Base-by-base conservation (phyloP, 345 rosid species). In the Salix udensis region DNA sequence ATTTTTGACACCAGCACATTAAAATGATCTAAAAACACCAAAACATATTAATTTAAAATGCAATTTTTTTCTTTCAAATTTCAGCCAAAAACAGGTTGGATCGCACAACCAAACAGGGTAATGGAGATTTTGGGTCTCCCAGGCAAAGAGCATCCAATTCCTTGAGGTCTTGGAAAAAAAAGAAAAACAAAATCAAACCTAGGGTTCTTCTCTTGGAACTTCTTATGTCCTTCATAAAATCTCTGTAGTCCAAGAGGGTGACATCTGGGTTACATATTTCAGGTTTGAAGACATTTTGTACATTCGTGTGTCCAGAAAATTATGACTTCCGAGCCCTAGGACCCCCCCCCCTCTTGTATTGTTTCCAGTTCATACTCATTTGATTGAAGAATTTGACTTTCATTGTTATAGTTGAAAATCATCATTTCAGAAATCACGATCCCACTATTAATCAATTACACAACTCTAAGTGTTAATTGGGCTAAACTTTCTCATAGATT, bases 181-280 rank as follows among this genome's bases (percentile, higher is more conserved):
- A 37, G 36, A 34, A 4, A 4, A 34, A 34, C 36, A 34, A 40
- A 40, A 40, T 67, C 28, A 69, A 23, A 30, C 6, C 65, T 68
- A 67, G 66, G 73, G 67, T 23, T 73, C 77, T 77, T 52, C 21
- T 36, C 74, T 70, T 79, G 80, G 72, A 68, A 76, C 48, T 62
- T 82, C 71, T 68, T 76, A 66, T 40, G 78, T 70, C 80, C 84
- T 71, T 53, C 36, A 52, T 53, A 42, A 67, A 80, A 65, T 44
- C 68, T 77, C 13, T 87, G 88, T 85, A 77, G 84, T 74, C 78
- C 48, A 60, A 39, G 72, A 65, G 26, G 88, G 88, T 78, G 76
- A 83, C 87, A 85, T 74, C 48, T 72, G 77, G 37, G 80, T 79
- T 69, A 40, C 74, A 40, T 61, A 74, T 76, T 84, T 84, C 77